Base-by-base conservation (phyloP, 2,329 filamentous ascomycete species). In the Aspergillus eucalypticola region DNA sequence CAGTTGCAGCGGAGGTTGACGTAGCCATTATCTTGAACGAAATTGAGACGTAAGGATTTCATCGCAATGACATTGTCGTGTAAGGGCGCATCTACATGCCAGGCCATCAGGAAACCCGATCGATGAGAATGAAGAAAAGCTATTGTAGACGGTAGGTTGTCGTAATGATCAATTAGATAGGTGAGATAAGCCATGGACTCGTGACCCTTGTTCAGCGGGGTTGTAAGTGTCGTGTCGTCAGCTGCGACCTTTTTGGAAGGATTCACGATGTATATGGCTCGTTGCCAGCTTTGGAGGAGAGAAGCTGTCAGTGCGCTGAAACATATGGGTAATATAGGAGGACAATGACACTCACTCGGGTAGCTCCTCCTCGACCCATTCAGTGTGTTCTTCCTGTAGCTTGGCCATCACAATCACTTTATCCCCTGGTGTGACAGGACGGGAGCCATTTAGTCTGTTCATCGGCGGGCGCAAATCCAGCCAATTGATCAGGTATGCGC, bases 1-100 rank as follows among this genome's bases (percentile, higher is more conserved):
- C 81, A 84, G 64, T 82, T 82, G 69, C 86, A 88, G 54, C 86
- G 82, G 54, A 88, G 78, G 67, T 88, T 88, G 64, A 83, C 81
- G 69, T 87, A 88, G 49, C 85, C 86, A 54, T 80, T 76, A 55
- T 78, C 71, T 51, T 80, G 78, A n/a, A 88, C 77, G 59, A 83
- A 80, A 19, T 80, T 72, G 21, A 83, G 69, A 25, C 79, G 79
- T 15, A 87, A 77, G 41, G 74, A 74, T 53, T 77, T 79, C 59
- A 87, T 79, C 2, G 81, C 76, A 2, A 77, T 74, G 17, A 85
- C 78, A n/a, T 81, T 82, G 67, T 85, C 83, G 75, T 85, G 81
- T 54, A 83, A 75, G 6, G 81, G 81, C 55, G 82, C 80, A 64
- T 86, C 83, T 65, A 85, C 85, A 69, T 87, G 84, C 84, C 84